These are phyloP conservation scores for Amanita subjunquillea DNA, from an alignment of 768 basidiomycete species.

Conservation along the genomic window DNA sequence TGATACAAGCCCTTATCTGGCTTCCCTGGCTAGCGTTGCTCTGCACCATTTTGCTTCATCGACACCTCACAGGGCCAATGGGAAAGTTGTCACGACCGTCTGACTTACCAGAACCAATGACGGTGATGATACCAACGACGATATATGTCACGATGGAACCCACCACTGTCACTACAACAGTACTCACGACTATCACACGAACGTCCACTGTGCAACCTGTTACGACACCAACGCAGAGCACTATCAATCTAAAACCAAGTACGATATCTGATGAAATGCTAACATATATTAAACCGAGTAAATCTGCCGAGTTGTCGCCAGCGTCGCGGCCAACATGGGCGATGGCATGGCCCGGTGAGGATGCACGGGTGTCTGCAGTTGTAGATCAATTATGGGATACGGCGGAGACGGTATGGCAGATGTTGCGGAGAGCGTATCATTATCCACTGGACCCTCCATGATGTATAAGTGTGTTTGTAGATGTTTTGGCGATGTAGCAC, in stretches of 20 bases:
- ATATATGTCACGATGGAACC: conserved; percentile 14
- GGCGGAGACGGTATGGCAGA: conserved; percentile 32
- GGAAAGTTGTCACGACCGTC: conserved; percentile 14
- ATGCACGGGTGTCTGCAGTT: conserved; percentile 13
- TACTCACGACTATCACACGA: conserved; percentile 15
- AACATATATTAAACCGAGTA: conserved; percentile 2
- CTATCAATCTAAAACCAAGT: conserved; percentile 2
- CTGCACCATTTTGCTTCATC: not conserved
- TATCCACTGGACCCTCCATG: conserved; percentile 47
- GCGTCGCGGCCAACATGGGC: conserved; percentile 19
- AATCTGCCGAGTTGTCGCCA: conserved; percentile 7
- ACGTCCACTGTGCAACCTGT: conserved; percentile 15
- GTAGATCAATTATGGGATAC: conserved; percentile 27
- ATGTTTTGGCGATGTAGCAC: not conserved
- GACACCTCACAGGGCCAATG: not conserved
- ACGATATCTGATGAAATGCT: not conserved
- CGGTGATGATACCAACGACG: conserved; percentile 11
- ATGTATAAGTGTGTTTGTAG: not conserved
- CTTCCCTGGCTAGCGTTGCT: conserved; percentile 3
- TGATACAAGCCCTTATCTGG: not conserved
- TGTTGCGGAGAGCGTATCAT: conserved; percentile 41
- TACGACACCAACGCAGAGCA: not conserved
- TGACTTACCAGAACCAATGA: conserved; percentile 17
- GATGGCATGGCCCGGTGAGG: conserved; percentile 22
- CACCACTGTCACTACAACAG: conserved; percentile 32